A percentile compares a stretch with the other conserved stretches of the same genome.
These are phyloP conservation scores for Cicer judaicum DNA, from an alignment of 306 rosid genomes.

Conservation along the genomic window DNA sequence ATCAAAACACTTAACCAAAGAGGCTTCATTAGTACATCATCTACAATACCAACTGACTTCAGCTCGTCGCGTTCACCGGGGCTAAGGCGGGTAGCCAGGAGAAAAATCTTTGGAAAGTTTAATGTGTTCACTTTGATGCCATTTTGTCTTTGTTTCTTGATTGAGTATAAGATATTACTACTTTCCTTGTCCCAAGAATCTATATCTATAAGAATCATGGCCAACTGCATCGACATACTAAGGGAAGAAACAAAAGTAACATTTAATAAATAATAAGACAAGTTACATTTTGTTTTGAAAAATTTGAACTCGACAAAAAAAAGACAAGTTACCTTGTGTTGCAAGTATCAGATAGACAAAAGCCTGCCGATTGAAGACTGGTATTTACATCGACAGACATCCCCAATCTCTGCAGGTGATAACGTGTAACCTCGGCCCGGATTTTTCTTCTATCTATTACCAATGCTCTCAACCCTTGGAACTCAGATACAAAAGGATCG, in stretches of 20 bases:
- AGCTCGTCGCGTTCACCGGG: slow-evolving; percentile 54
- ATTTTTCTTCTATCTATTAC: slow-evolving; percentile 70
- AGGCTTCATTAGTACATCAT: slow-evolving; percentile 73
- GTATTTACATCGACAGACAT: slow-evolving; percentile 66
- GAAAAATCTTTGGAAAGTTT: slow-evolving; percentile 68
- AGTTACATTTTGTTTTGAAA: not conserved
- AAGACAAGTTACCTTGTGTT: slow-evolving; percentile 56
- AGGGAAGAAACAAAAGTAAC: slow-evolving; percentile 35
- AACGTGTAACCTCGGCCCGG: slow-evolving; percentile 82
- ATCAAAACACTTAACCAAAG: slow-evolving; percentile 67
- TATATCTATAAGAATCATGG: slow-evolving; percentile 79
- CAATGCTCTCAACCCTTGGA: slow-evolving; percentile 71
- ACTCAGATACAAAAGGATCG: slow-evolving; percentile 56
- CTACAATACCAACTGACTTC: slow-evolving; percentile 61
- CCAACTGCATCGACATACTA: slow-evolving; percentile 56
- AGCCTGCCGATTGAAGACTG: slow-evolving; percentile 60
- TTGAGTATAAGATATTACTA: slow-evolving; percentile 33
- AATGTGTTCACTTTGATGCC: slow-evolving; percentile 46
- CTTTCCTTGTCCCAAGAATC: slow-evolving; percentile 77
- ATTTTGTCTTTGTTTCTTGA: slow-evolving; percentile 52
- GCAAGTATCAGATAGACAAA: slow-evolving; percentile 57
- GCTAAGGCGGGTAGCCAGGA: slow-evolving; percentile 60
- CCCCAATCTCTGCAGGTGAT: slow-evolving; percentile 82
- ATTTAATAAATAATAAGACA: slow-evolving; percentile 32
- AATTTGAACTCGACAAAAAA: slow-evolving; percentile 20